These are phyloP conservation scores for Saccharomycopsis sp. DNA, from an alignment of 805 yeast genomes.

Conservation along the genomic window DNA sequence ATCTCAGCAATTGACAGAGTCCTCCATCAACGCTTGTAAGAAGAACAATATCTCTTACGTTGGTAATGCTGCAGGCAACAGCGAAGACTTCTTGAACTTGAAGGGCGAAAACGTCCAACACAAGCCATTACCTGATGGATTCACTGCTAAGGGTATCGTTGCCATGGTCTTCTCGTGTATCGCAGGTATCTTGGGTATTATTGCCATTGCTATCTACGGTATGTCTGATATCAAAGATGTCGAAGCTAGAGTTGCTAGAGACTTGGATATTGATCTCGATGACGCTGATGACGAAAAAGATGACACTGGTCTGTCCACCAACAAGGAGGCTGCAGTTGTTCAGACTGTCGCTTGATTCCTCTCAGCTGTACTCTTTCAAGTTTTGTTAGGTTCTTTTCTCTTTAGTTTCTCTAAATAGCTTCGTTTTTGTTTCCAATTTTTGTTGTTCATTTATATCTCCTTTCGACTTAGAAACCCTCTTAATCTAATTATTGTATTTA, in stretches of 20 bases:
- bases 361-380: background rate
- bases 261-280: slow-evolving; percentile 43
- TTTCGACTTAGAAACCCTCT: background rate
- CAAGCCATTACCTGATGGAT: slow-evolving; percentile 69
- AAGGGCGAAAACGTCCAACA: slow-evolving; percentile 69
- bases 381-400: too few relatives aligned
- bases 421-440: background rate
- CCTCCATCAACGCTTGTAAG: slow-evolving; percentile 55
- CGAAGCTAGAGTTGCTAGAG: slow-evolving; percentile 55
- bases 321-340: background rate
- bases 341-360: background rate
- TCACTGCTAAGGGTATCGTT: slow-evolving; percentile 91
- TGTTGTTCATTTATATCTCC: background rate
- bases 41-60: slow-evolving; percentile 42
- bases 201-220: slow-evolving; percentile 76
- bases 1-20: slow-evolving; percentile 53
- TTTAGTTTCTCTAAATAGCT: background rate
- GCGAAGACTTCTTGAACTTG: slow-evolving; percentile 55
- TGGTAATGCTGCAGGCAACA: slow-evolving; percentile 91
- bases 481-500: background rate
- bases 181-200: slow-evolving; percentile 78
- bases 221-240: slow-evolving; percentile 69
- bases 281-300: slow-evolving; percentile 26
- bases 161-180: slow-evolving; percentile 88
- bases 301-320: background rate